Base-by-base conservation (phyloP, 2,329 filamentous ascomycete genomes). In the Colletotrichum shisoi region DNA sequence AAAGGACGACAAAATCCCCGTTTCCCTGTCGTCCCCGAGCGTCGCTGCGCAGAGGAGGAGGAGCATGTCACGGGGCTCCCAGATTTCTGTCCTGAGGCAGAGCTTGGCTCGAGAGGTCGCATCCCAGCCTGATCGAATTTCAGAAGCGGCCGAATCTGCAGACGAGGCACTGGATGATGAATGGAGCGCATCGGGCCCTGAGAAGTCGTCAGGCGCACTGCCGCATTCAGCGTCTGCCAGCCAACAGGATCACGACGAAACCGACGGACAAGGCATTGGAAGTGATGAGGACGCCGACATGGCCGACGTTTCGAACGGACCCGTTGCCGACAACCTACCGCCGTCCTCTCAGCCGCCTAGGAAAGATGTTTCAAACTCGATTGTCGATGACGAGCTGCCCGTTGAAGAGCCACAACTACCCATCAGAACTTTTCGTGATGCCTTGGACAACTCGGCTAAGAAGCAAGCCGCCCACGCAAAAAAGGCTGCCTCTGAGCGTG, bases 401-500 rank as follows among this genome's bases (percentile, higher is more conserved):
- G 74, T 76, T 45, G n/a, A 48, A 13, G 48, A 58, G 15, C 62
- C 66, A 44, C 57, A 57, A 11, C 57, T 66, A 13, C 66, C 62
- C 12, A 48, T 54, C 21, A 42, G 8, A 13, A 53, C 52, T 19
- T 53, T 57, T 31, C 53, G 40, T 9, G 27, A 51, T 46, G 34
- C 46, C 12, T 31, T 42, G n/a, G 17, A 52, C 42, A 52, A 42
- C 17, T 59, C 5, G 71, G 75, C 17, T 64, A 67, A 5, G 72
- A 78, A 53, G 70, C 76, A 2, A 74, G 75, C 57, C 72, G 69
- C 49, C 63, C 79, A 37, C 76, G 77, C 3, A 71, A 75, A 49
- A 73, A 79, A 63, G 76, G 78, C 24, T 78, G 2, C 73, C 77
- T 73, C 73, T 75, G 37, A 21, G 12, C n/a, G 3, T 21, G 21